Percentiles rank a stretch among this genome's conserved stretches.
Evolutionary conservation across 495 filamentous ascomycete species (phyloP).

Genomic region (Trichocladium antarcticum): DNA sequence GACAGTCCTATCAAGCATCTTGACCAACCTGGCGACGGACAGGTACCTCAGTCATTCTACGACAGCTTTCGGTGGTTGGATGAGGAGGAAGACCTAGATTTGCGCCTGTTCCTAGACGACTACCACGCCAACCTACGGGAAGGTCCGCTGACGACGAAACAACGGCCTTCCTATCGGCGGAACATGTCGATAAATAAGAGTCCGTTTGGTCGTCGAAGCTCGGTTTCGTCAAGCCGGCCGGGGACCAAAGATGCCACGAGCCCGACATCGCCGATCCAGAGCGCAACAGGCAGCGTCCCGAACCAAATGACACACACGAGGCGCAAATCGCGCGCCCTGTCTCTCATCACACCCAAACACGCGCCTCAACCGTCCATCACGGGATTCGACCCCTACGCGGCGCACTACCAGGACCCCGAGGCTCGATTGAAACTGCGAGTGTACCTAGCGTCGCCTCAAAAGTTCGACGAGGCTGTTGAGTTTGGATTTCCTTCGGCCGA

Average conservation of each 20-base stretch:
- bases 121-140: constrained; percentile 41
- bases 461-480: constrained; percentile 89
- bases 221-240: constrained; percentile 33
- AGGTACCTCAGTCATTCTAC: constrained; percentile 37
- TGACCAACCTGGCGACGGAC: constrained; percentile 33
- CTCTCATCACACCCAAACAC: constrained; percentile 39
- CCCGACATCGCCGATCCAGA: constrained; percentile 26
- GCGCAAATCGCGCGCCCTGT: constrained; percentile 40
- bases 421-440: constrained; percentile 75
- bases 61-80: constrained; percentile 74
- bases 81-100: constrained; percentile 62
- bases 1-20: constrained; percentile 22
- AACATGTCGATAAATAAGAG: constrained; percentile 44
- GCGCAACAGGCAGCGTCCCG: constrained; percentile 20
- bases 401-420: constrained; percentile 85
- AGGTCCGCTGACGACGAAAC: constrained; percentile 30
- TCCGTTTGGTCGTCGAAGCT: constrained; percentile 41
- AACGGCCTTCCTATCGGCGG: constrained; percentile 41
- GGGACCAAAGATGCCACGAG: constrained; percentile 30
- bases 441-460: constrained; percentile 84
- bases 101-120: constrained; percentile 49
- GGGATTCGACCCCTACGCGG: constrained; percentile 59
- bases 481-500: constrained; percentile 75
- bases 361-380: constrained; percentile 38
- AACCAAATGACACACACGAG: constrained; percentile 26